A percentile compares a stretch with the other conserved stretches of the same genome.
These are phyloP conservation scores for Dictyostelium purpureum DNA, from an alignment of 78 protist genomes.

Conservation along the genomic window DNA sequence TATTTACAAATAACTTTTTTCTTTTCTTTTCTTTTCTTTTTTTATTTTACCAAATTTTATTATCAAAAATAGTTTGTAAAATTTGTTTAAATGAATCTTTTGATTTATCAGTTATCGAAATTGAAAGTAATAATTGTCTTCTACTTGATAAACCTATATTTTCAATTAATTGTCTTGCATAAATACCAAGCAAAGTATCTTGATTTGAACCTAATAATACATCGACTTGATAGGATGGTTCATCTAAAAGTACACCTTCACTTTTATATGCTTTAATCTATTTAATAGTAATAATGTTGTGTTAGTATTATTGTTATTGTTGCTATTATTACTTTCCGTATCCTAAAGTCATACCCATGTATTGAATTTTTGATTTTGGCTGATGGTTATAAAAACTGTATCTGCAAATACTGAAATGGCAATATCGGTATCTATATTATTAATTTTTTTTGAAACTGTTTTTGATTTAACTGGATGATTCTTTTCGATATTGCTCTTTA, in stretches of 20 bases:
- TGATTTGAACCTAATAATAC: conserved; percentile 48
- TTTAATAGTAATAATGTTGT: background rate
- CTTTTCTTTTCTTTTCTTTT: background rate
- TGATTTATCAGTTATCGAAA: conserved; percentile 35
- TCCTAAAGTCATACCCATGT: conserved; percentile 49
- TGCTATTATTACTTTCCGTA: background rate
- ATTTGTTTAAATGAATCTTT: conserved; percentile 64
- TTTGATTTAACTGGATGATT: conserved; percentile 35
- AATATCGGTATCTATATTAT: conserved; percentile 45
- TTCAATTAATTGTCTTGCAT: conserved; percentile 76
- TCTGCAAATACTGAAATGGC: conserved; percentile 8
- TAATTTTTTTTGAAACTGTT: conserved; percentile 2
- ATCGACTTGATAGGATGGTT: conserved; percentile 41
- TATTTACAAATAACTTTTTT: too few relatives aligned
- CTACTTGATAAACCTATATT: background rate
- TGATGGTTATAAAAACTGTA: conserved; percentile 18
- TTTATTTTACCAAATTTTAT: conserved; percentile 43
- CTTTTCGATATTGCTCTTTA: background rate
- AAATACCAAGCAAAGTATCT: conserved; percentile 25
- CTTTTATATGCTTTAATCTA: conserved; percentile 48
- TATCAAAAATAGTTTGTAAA: background rate
- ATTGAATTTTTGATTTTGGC: conserved; percentile 43
- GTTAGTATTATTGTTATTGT: background rate
- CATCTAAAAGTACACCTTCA: conserved; percentile 25
- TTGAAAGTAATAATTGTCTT: conserved; percentile 36